Evolutionary conservation across 345 rosid species (phyloP).

Genomic region (Carallia brachiata): DNA sequence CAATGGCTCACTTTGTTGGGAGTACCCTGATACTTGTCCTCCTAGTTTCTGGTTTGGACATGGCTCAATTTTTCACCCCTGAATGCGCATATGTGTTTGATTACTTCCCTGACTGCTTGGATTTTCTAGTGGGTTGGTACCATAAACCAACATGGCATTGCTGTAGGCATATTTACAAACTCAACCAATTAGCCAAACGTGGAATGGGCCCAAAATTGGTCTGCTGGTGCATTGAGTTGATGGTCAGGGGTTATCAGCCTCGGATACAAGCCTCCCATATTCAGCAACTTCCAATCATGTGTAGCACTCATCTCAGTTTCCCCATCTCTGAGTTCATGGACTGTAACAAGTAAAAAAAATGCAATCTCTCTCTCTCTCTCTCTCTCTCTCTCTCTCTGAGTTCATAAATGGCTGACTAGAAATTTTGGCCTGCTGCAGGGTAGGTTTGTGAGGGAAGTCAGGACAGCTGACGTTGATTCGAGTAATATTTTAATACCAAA

Average conservation of each 20-base stretch:
- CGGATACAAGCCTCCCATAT: not conserved
- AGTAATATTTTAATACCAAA: too few relatives aligned
- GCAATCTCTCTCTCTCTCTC: not conserved
- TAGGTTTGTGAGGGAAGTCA: conserved; percentile 22
- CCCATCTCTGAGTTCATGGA: conserved; percentile 41
- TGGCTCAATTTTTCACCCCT: not conserved
- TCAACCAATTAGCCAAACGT: conserved; percentile 3
- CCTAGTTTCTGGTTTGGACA: not conserved
- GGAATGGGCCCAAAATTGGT: not conserved
- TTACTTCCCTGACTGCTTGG: conserved; percentile 7
- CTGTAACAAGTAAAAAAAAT: conserved; percentile 30
- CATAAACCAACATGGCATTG: not conserved
- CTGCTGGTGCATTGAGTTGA: conserved; percentile 14
- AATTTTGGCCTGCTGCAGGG: conserved; percentile 1
- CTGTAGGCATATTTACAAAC: not conserved
- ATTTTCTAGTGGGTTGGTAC: not conserved
- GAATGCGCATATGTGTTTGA: not conserved
- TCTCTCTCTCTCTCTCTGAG: not conserved
- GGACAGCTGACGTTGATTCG: conserved; percentile 20
- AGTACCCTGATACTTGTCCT: not conserved
- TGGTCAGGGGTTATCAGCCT: not conserved
- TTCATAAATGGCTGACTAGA: too few relatives aligned
- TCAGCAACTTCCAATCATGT: not conserved
- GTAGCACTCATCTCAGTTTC: conserved; percentile 34
- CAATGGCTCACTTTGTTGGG: not conserved